A percentile compares a stretch with the other conserved stretches of the same genome.
These are phyloP conservation scores for Penicillium fuscoglaucum DNA, from an alignment of 2,329 filamentous ascomycete species.

Conservation along the genomic window DNA sequence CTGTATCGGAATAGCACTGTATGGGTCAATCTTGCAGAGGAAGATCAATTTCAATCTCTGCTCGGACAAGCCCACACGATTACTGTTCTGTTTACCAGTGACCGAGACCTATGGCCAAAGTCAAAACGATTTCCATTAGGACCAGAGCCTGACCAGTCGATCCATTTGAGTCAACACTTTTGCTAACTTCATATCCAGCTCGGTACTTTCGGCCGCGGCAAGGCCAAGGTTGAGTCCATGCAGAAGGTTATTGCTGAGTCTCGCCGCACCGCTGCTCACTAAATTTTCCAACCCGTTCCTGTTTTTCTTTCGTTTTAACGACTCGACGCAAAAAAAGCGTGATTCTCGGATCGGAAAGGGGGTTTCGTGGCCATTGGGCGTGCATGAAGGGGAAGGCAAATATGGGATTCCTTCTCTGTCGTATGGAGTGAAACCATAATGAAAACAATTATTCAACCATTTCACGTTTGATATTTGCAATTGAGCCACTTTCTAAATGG, in stretches of 20 bases:
- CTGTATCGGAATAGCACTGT: conserved; percentile 3
- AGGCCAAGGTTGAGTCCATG: conserved; percentile 99
- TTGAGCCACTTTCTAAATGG: conserved; percentile 1
- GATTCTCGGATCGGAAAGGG: conserved; percentile 29
- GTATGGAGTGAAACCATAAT: conserved; percentile 31
- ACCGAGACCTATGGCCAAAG: not conserved
- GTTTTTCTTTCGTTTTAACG: conserved; percentile 31
- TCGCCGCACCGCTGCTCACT: conserved; percentile 69
- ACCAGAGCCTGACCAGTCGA: not conserved
- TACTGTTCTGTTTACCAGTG: not conserved
- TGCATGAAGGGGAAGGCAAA: conserved; percentile 31
- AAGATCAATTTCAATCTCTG: not conserved
- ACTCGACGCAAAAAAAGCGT: conserved; percentile 29
- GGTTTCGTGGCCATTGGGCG: conserved; percentile 25
- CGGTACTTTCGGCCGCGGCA: conserved; percentile 97
- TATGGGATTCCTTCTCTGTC: conserved; percentile 27
- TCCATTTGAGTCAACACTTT: not conserved
- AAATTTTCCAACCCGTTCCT: conserved; percentile 42
- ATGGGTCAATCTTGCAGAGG: not conserved
- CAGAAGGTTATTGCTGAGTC: conserved; percentile 96
- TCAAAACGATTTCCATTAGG: too few species aligned
- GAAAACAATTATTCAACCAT: conserved; percentile 30
- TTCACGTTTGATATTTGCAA: conserved; percentile 8
- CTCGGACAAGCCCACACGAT: not conserved
- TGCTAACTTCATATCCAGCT: conserved; percentile 57